Conservation (phyloP, 2,329 filamentous ascomycete genomes). For the Calonectria henricotiae region DNA sequence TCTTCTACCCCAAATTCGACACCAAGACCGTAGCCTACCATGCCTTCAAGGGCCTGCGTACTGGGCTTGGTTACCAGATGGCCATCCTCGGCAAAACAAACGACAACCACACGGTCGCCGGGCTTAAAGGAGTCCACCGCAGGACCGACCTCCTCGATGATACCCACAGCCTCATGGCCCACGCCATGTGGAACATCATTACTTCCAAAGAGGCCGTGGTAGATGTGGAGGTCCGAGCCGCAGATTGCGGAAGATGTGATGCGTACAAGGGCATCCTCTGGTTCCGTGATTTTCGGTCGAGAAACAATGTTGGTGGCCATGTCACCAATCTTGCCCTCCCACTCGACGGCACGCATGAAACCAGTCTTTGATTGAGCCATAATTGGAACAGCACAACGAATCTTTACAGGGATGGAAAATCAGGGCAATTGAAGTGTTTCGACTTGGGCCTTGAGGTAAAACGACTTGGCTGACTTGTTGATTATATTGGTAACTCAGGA, state of each 20-base stretch:
- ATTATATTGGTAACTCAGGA: too few relatives aligned
- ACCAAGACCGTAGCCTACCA: conserved; percentile 9
- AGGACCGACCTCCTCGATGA: conserved; percentile 14
- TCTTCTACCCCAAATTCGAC: not conserved
- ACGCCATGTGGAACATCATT: not conserved
- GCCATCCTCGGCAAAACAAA: conserved; percentile 20
- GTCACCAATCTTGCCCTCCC: conserved; percentile 8
- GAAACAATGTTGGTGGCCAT: conserved; percentile 17
- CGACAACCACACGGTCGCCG: conserved; percentile 13
- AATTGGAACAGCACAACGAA: too few relatives aligned
- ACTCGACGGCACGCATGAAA: conserved; percentile 18
- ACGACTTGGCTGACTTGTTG: too few relatives aligned
- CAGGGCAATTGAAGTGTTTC: not conserved
- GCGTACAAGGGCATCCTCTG: conserved; percentile 14
- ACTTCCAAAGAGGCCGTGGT: not conserved
- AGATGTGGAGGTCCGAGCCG: conserved; percentile 23
- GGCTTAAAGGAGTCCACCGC: conserved; percentile 12
- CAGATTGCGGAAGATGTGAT: conserved; percentile 22
- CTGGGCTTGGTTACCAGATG: not conserved
- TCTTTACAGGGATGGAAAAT: too few relatives aligned
- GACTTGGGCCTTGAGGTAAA: not conserved
- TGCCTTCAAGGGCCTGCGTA: not conserved
- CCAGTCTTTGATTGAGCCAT: conserved; percentile 14
- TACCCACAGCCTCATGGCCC: conserved; percentile 23
- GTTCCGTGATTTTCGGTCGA: not conserved